phyloP scores from a whole-genome alignment of 306 rosid genomes.

The Cucumis melo region DNA sequence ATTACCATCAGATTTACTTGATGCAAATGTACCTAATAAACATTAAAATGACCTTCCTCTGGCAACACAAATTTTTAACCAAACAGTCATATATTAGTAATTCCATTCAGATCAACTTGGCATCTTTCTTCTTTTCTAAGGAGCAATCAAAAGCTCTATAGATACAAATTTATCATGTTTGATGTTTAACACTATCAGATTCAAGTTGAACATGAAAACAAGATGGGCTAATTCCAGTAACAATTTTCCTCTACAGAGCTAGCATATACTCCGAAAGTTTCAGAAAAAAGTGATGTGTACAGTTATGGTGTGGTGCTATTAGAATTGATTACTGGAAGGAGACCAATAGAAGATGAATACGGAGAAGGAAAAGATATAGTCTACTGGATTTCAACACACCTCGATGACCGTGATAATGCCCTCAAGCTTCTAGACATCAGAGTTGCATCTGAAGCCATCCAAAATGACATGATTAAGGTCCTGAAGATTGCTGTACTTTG shows the following conservation, averaged over 20 bases:
- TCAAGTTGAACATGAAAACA: neutral
- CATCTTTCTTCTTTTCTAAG: neutral
- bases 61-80: neutral
- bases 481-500: constrained; percentile 72
- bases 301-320: constrained; percentile 83
- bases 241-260: constrained; percentile 38
- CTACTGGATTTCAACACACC: constrained; percentile 61
- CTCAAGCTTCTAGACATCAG: constrained; percentile 46
- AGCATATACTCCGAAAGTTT: constrained; percentile 60
- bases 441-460: constrained; percentile 26
- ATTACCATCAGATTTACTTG: neutral
- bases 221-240: neutral
- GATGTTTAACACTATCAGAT: neutral
- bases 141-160: neutral
- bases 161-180: neutral
- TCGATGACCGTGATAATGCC: constrained; percentile 39
- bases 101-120: neutral
- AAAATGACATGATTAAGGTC: constrained; percentile 56
- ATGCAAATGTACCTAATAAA: neutral
- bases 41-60: neutral
- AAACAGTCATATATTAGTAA: neutral
- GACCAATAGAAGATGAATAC: constrained; percentile 63
- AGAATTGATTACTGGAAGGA: constrained; percentile 70
- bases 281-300: constrained; percentile 80
- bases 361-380: constrained; percentile 93